These are phyloP conservation scores for Thoreauomyces humboldtii DNA, from an alignment of 192 early-diverging fungal species.

Conservation along the genomic window DNA sequence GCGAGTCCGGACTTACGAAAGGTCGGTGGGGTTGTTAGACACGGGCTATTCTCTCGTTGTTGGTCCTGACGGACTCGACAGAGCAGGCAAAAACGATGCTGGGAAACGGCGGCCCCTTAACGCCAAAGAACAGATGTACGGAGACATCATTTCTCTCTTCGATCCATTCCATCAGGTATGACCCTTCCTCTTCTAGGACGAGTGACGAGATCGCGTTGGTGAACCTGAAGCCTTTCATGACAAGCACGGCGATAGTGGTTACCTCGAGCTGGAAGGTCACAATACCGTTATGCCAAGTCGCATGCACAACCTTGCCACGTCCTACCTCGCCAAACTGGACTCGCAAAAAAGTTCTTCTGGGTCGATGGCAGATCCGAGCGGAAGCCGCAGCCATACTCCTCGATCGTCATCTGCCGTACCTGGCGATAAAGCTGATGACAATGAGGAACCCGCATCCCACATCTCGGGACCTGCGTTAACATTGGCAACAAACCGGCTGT, in stretches of 20 bases:
- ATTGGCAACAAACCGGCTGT: conserved; percentile 18
- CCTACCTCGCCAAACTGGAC: conserved; percentile 24
- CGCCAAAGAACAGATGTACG: conserved; percentile 35
- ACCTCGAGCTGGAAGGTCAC: conserved; percentile 40
- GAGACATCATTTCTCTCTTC: conserved; percentile 29
- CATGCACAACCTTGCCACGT: conserved; percentile 26
- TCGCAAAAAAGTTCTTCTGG: too few relatives aligned
- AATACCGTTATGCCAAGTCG: conserved; percentile 1
- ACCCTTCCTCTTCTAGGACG: not conserved
- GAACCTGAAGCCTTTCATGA: not conserved
- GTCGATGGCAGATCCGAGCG: too few relatives aligned
- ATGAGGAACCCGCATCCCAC: too few relatives aligned
- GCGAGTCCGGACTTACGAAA: conserved; percentile 19
- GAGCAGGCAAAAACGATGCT: not conserved
- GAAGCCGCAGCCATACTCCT: too few relatives aligned
- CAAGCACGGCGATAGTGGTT: conserved; percentile 36
- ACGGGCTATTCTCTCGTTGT: not conserved
- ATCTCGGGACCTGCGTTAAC: conserved; percentile 4
- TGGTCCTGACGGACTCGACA: not conserved
- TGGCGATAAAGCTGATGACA: too few relatives aligned
- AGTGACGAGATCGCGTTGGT: not conserved
- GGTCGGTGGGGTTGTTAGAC: not conserved
- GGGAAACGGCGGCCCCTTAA: not conserved
- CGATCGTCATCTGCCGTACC: too few relatives aligned
- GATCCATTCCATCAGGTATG: conserved; percentile 39